Evolutionary conservation across 805 yeast genomes (phyloP).

Genomic region (Starmerella sp.): DNA sequence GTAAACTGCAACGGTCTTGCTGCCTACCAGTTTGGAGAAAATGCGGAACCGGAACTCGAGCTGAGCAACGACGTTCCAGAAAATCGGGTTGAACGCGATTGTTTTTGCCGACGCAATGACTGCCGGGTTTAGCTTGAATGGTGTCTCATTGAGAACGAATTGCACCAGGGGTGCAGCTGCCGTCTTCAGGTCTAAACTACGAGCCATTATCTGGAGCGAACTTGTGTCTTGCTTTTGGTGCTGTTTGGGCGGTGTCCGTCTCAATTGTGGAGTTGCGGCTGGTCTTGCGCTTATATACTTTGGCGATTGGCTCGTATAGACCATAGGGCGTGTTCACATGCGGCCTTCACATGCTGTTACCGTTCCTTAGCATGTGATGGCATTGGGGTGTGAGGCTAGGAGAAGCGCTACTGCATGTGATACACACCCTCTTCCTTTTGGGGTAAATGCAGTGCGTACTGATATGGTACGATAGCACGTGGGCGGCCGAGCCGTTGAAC

Average conservation of each 20-base stretch:
- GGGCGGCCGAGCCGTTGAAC: neutral
- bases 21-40: slow-evolving; percentile 62
- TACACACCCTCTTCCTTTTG: neutral
- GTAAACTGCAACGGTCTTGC: slow-evolving; percentile 60
- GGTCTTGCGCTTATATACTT: neutral
- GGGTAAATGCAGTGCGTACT: neutral
- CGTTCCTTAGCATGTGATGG: neutral
- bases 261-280: neutral
- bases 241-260: neutral
- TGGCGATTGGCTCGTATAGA: neutral
- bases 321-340: neutral
- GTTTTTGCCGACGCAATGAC: slow-evolving; percentile 18
- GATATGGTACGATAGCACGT: neutral
- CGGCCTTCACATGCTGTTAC: slow-evolving; percentile 1
- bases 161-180: neutral
- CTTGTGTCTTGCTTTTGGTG: neutral
- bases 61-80: slow-evolving; percentile 92
- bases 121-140: slow-evolving; percentile 11
- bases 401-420: neutral
- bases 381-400: neutral
- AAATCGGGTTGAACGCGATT: slow-evolving; percentile 83
- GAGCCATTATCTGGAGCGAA: neutral
- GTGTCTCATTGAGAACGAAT: neutral
- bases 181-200: neutral
- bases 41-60: slow-evolving; percentile 67